These are phyloP conservation scores for Podospora pseudocomata DNA, from an alignment of 495 filamentous ascomycete species.

Conservation along the genomic window DNA sequence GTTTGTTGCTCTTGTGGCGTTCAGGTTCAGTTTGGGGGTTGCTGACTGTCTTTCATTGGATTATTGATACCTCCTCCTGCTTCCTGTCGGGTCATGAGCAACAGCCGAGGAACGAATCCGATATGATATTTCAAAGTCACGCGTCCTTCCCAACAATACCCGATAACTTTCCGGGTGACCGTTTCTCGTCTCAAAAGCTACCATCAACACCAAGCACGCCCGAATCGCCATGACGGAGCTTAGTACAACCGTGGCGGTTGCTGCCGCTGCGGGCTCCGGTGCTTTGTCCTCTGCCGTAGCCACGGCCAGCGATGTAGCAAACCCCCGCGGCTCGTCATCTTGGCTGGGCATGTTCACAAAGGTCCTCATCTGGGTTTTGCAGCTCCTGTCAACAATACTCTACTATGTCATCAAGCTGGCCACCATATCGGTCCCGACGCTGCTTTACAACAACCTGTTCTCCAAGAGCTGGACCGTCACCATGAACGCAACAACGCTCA, in stretches of 20 bases:
- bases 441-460: conserved; percentile 86
- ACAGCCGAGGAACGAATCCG: neutral
- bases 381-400: conserved; percentile 67
- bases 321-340: conserved; percentile 36
- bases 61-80: neutral
- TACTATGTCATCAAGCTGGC: conserved; percentile 82
- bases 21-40: neutral
- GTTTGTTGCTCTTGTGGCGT: neutral
- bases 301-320: conserved; percentile 37
- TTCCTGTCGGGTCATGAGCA: neutral
- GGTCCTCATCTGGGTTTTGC: conserved; percentile 52
- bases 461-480: conserved; percentile 96
- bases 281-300: conserved; percentile 35
- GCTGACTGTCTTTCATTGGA: neutral
- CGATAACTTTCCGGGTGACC: neutral
- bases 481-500: conserved; percentile 91
- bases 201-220: neutral
- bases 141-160: neutral
- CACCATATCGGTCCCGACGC: conserved; percentile 76
- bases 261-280: conserved; percentile 12
- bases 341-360: conserved; percentile 49
- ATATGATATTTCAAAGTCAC: neutral
- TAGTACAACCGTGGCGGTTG: conserved; percentile 9
- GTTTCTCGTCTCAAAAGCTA: neutral
- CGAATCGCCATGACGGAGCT: conserved; percentile 11